Evolutionary conservation across 305 asterid species (phyloP).

Genomic region (Fraxinus floribunda): DNA sequence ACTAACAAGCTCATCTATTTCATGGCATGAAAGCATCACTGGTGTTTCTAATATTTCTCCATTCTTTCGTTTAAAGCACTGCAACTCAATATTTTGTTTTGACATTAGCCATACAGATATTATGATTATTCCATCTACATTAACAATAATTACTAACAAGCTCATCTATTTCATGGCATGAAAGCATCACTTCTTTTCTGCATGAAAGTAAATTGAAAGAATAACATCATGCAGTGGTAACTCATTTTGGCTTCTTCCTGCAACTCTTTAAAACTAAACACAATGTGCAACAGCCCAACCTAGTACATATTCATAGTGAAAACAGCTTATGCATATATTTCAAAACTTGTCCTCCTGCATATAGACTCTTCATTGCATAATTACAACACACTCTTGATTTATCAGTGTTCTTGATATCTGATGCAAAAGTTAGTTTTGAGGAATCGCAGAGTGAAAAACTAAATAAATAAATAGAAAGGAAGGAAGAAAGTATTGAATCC

Average conservation of each 20-base stretch:
- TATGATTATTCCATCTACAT: not conserved
- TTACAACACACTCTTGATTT: not conserved
- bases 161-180: not conserved
- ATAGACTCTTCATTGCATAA: not conserved
- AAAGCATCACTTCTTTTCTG: not conserved
- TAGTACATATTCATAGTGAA: not conserved
- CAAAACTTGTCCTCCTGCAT: not conserved
- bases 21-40: not conserved
- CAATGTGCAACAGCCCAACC: not conserved
- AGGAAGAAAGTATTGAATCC: not conserved
- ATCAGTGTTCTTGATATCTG: not conserved
- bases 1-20: not conserved
- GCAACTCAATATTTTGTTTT: not conserved
- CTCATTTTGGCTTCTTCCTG: not conserved
- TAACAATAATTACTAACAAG: not conserved
- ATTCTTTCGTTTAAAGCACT: not conserved
- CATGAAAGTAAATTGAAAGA: not conserved
- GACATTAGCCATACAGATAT: not conserved
- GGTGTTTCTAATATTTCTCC: not conserved
- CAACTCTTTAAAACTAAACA: not conserved
- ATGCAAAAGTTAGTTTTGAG: not conserved
- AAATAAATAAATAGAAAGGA: not conserved
- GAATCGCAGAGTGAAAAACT: not conserved
- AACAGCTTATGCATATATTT: not conserved
- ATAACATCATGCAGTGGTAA: not conserved